Base-by-base conservation (phyloP, 495 filamentous ascomycete species). In the Penicillium nucicola region DNA sequence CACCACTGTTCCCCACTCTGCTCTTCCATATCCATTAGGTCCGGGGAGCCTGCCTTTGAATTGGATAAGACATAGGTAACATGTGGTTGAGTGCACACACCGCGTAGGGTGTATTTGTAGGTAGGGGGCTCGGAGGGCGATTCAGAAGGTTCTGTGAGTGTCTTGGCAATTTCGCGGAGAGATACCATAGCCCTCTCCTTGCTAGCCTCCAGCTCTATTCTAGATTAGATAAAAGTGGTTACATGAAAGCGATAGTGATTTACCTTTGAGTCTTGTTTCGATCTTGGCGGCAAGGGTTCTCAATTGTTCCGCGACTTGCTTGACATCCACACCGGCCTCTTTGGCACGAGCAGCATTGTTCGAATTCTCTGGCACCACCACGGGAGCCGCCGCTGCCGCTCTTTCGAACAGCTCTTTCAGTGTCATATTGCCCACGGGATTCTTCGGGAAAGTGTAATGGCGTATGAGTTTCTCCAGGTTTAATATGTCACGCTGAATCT, bases 71-170 rank as follows among this genome's bases (percentile, higher is more conserved):
- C 65, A 42, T 81, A 82, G 8, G 71, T 76, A 8, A 77, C 66
- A 55, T 81, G 72, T 2, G 77, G 72, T 34, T 73, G 52, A 2
- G 77, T 79, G 42, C 70, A 77, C 2, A 82, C 73, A 15, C 79
- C 79, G 32, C 77, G 71, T 35, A 82, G 57, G 0, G 73, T 79
- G 52, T 82, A 82, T 49, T 62, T 66, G 60, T 75, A 64, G 43
- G 68, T 39, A 46, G 71, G 66, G 19, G 76, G 69, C 42, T 78
- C 67, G 5, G 58, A 60, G 20, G 71, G 64, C 31, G 77, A 68
- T n/a, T 74, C 58, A 3, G 76, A 67, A n/a, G 78, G 72, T 48
- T 82, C 67, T 1, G 77, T 85, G 50, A 78, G 82, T 11, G 73
- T 66, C 47, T 76, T 77, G 2, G 78, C 77, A 38, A 77, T 75